Evolutionary conservation across 805 yeast genomes (phyloP).

Genomic region (Saturnispora sanitii): DNA sequence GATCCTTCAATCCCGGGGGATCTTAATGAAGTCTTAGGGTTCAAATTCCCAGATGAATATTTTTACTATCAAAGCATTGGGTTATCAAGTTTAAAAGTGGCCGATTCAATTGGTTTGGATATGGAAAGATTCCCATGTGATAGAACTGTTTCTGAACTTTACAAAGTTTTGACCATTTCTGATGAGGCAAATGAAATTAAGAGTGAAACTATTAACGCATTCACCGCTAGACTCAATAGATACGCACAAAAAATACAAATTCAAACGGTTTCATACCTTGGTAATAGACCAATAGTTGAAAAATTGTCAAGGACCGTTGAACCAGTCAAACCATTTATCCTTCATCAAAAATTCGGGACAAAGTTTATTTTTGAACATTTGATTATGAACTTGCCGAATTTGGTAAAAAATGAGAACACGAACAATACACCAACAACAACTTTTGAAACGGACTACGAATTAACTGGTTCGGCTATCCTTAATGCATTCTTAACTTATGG

Average conservation of each 20-base stretch:
- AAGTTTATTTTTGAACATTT: conserved; percentile 27
- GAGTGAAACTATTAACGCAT: conserved; percentile 52
- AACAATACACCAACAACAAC: conserved; percentile 15
- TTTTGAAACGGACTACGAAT: conserved; percentile 38
- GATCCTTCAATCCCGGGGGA: conserved; percentile 54
- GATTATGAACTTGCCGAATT: conserved; percentile 24
- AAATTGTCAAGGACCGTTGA: conserved; percentile 25
- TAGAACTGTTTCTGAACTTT: conserved; percentile 45
- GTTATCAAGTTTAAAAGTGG: conserved; percentile 49
- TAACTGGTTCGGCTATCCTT: conserved; percentile 45
- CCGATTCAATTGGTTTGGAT: conserved; percentile 55
- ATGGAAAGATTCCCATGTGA: conserved; percentile 60
- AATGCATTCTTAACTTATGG: conserved; percentile 46
- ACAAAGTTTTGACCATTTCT: conserved; percentile 42
- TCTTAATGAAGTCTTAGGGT: conserved; percentile 71
- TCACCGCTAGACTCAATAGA: conserved; percentile 68
- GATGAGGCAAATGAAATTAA: conserved; percentile 39
- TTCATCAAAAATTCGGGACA: conserved; percentile 25
- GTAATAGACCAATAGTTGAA: conserved; percentile 14
- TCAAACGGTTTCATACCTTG: conserved; percentile 32
- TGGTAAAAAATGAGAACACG: conserved; percentile 15
- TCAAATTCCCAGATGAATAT: conserved; percentile 77
- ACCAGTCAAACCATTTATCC: conserved; percentile 34
- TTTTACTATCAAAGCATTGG: conserved; percentile 78
- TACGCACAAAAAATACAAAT: conserved; percentile 73